These are phyloP conservation scores for Vitis hybrid DNA, from an alignment of 177 flowering plant genomes.

Conservation along the genomic window DNA sequence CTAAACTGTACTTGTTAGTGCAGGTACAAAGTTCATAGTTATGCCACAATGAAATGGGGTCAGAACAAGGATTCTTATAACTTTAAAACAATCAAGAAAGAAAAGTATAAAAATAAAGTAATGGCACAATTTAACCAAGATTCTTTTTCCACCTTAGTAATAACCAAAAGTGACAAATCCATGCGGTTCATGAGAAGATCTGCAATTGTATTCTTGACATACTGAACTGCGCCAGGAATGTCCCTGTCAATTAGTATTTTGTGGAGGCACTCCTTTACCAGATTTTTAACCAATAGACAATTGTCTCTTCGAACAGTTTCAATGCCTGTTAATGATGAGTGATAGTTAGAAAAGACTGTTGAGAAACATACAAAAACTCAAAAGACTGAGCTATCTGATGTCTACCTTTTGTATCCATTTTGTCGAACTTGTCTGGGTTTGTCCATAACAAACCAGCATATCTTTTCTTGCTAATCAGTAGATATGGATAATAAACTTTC, in stretches of 20 bases:
- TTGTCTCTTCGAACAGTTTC: constrained; percentile 98
- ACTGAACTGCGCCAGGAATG: constrained; percentile 90
- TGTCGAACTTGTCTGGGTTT: constrained; percentile 86
- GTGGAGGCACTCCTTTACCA: constrained; percentile 91
- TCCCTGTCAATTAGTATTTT: constrained; percentile 87
- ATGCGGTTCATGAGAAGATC: constrained; percentile 99
- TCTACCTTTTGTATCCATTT: constrained; percentile 98
- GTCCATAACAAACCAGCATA: constrained; percentile 98
- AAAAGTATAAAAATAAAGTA: neutral
- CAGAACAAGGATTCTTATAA: neutral
- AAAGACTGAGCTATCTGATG: neutral
- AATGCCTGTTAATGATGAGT: constrained; percentile 61
- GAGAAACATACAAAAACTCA: neutral
- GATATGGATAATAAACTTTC: constrained; percentile 96
- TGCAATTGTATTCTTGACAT: constrained; percentile 88
- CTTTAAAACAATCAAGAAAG: neutral
- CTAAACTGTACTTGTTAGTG: constrained; percentile 8
- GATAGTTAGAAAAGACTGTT: constrained; percentile 7
- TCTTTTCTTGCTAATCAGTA: constrained; percentile 95
- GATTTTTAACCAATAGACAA: constrained; percentile 89
- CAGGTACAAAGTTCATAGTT: neutral
- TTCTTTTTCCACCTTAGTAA: constrained; percentile 65
- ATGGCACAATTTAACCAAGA: neutral
- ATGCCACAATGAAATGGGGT: neutral
- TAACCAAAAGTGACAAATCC: constrained; percentile 95